Percentiles rank a stretch among this genome's conserved stretches.
Conservation (phyloP, 352 stramenopile genomes). For the Pythium phragmiticola region DNA sequence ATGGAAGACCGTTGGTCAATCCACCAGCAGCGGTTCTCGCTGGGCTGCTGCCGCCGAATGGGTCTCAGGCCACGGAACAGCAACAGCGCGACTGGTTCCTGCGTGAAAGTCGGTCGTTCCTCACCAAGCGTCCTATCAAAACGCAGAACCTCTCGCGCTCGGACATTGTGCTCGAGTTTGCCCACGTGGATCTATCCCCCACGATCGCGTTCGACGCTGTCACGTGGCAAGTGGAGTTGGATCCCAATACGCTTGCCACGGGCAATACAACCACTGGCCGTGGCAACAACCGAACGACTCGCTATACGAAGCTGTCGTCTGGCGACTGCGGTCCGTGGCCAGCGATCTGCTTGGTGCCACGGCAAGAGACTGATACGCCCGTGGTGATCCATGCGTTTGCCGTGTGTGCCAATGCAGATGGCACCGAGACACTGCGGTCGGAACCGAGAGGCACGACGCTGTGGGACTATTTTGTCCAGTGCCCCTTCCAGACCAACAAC, state of each 20-base stretch:
- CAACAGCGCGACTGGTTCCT: constrained; percentile 17
- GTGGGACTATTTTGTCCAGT: constrained; percentile 6
- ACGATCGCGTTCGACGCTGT: constrained; percentile 2
- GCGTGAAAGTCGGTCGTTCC: not conserved
- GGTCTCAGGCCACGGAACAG: not conserved
- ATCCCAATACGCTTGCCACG: not conserved
- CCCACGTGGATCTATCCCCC: constrained; percentile 7
- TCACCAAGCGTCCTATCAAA: not conserved
- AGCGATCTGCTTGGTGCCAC: not conserved
- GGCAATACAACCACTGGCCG: not conserved
- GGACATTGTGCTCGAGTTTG: constrained; percentile 8
- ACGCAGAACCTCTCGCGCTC: constrained; percentile 4
- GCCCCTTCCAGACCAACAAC: not conserved
- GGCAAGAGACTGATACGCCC: not conserved
- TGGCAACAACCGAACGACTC: not conserved
- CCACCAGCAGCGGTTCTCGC: not conserved
- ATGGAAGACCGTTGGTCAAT: not conserved
- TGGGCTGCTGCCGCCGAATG: constrained; percentile 8
- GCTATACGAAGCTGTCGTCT: not conserved
- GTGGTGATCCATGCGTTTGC: constrained; percentile 9
- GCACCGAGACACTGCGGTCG: constrained; percentile 1
- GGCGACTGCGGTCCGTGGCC: constrained; percentile 5
- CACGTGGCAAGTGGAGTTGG: constrained; percentile 7
- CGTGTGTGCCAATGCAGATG: not conserved
- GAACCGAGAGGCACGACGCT: not conserved